phyloP scores from a whole-genome alignment of 2,329 filamentous ascomycete genomes.

The Fonsecaea pugnacius region DNA sequence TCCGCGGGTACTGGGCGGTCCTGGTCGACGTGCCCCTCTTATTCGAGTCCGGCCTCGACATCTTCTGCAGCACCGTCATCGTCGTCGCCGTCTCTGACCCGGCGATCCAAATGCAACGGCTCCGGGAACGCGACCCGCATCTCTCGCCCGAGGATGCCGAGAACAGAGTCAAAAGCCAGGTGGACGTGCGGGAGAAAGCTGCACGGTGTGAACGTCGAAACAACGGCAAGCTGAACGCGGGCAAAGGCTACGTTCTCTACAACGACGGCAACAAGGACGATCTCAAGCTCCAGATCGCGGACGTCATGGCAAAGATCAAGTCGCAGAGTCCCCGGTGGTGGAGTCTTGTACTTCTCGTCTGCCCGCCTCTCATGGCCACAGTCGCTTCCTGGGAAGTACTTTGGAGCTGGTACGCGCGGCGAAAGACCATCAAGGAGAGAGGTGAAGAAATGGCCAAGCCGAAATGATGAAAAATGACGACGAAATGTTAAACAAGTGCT shows the following conservation, averaged over 20 bases:
- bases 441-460: slow-evolving; percentile 54
- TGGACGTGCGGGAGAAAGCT: slow-evolving; percentile 82
- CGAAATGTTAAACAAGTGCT: no score
- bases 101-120: slow-evolving; percentile 76
- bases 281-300: slow-evolving; percentile 68
- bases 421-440: slow-evolving; percentile 55
- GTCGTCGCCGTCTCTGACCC: slow-evolving; percentile 85
- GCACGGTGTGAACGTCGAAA: slow-evolving; percentile 68
- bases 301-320: slow-evolving; percentile 67
- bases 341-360: slow-evolving; percentile 70
- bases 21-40: slow-evolving; percentile 90
- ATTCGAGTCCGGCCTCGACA: slow-evolving; percentile 85
- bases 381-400: slow-evolving; percentile 73
- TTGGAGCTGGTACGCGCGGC: slow-evolving; percentile 68
- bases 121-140: slow-evolving; percentile 76
- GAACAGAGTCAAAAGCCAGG: slow-evolving; percentile 84
- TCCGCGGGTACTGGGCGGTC: slow-evolving; percentile 81
- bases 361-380: slow-evolving; percentile 73
- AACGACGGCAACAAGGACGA: slow-evolving; percentile 80
- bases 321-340: slow-evolving; percentile 76
- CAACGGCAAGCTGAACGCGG: slow-evolving; percentile 53
- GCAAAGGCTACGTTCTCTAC: slow-evolving; percentile 79
- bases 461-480: slow-evolving; percentile 42
- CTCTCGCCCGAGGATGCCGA: slow-evolving; percentile 82
- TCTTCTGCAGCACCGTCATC: slow-evolving; percentile 80